Evolutionary conservation across 2,329 filamentous ascomycete genomes (phyloP), one percentile per base, ranked within the genome.

Genomic region (Emydomyces testavorans): DNA sequence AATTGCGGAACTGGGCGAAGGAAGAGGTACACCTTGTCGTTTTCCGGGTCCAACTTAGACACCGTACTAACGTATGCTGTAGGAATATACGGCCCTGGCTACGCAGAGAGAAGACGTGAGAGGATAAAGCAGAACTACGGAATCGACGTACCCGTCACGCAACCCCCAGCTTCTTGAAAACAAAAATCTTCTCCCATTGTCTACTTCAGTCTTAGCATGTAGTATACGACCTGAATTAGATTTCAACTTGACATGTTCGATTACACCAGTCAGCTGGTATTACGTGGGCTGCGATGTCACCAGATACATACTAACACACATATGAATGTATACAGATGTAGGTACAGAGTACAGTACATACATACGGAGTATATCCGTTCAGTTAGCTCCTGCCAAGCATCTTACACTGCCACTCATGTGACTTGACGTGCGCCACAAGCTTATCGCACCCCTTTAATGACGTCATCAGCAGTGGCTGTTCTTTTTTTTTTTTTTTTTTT

Each of bases 41-140:
- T 13, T 36, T 39, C 16, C 10, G 18, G 15, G 26, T 23, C 6
- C 4, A 15, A 5, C 21, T 24, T 46, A 31, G 23, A 28, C 8
- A 32, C 26, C 38, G 44, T 52, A 31, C 53, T 55, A 34, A 56
- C 20, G 21, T 16, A 31, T 36, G 24, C 29, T 46, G 6, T 57
- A 94, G 88, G 84, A 48, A 86, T 94, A 58, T 76, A 82, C 57
- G 83, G 78, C 34, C 81, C 84, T 13, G 86, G 86, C 44, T 94
- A 92, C 63, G 83, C 85, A 58, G 85, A 94, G 73, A 76, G 89
- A 66, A 80, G 89, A 65, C 78, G 79, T 56, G 74, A 88, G 71
- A 77, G 85, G 58, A 76, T 95, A 65, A 82, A 85, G 76, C 82
- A 87, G 68, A 85, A 81, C 66, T 94, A 94, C 61, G 87, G 88